Evolutionary conservation across 192 early-diverging fungal species (phyloP).

Genomic region (Backusella luteola): DNA sequence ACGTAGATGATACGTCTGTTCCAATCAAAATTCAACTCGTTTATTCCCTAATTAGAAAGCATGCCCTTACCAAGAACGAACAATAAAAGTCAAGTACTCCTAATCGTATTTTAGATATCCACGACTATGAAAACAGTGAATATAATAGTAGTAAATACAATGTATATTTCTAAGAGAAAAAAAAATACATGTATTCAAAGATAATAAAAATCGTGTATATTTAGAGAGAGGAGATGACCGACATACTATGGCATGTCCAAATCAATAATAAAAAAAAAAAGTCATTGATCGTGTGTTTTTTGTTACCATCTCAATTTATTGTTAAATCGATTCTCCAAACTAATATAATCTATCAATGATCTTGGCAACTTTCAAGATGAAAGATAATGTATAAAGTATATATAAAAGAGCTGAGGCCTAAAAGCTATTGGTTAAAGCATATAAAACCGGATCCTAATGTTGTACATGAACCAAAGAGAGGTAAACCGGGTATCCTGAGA

Average conservation of each 20-base stretch:
- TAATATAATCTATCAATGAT: background rate
- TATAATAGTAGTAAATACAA: background rate
- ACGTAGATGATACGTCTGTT: background rate
- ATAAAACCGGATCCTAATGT: background rate
- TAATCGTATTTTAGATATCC: background rate
- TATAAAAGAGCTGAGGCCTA: background rate
- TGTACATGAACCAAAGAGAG: background rate
- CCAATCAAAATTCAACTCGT: background rate
- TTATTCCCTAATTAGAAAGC: background rate
- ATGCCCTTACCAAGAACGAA: background rate
- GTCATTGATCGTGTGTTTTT: background rate
- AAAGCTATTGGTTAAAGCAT: background rate
- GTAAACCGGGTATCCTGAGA: background rate
- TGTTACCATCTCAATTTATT: background rate
- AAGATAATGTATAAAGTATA: background rate
- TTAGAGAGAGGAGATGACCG: background rate
- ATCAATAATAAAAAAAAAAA: too few relatives aligned
- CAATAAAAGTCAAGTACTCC: background rate
- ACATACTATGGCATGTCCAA: background rate
- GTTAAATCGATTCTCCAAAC: background rate
- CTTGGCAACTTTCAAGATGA: background rate
- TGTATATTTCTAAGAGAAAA: background rate
- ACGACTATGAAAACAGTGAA: background rate
- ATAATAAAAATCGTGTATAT: background rate
- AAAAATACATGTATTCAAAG: background rate